Conservation (phyloP, 2,329 filamentous ascomycete species). For the Diaporthe batatas region DNA sequence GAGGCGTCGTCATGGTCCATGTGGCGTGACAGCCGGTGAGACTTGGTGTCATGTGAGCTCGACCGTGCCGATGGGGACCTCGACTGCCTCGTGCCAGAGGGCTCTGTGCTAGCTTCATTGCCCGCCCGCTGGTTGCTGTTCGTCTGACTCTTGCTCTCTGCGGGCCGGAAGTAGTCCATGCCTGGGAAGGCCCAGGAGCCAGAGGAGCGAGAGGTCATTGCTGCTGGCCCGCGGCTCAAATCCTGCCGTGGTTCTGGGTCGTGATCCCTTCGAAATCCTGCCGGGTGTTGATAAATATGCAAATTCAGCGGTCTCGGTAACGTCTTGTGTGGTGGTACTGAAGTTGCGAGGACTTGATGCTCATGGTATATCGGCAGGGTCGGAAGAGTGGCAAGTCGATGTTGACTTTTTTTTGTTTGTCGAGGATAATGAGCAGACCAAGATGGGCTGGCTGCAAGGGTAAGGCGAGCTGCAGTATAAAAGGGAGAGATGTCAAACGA, state of each 20-base stretch:
- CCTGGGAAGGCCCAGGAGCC: conserved; percentile 37
- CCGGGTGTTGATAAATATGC: not conserved
- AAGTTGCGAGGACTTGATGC: conserved; percentile 33
- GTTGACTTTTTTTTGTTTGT: conserved; percentile 17
- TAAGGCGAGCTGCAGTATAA: conserved; percentile 41
- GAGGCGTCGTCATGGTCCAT: conserved; percentile 33
- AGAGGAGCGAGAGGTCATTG: conserved; percentile 40
- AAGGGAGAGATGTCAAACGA: conserved; percentile 28
- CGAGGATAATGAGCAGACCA: conserved; percentile 13
- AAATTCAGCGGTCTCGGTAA: conserved; percentile 40
- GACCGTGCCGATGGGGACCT: conserved; percentile 19
- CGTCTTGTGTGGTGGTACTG: conserved; percentile 38
- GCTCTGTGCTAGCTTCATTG: conserved; percentile 15
- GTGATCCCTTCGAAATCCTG: conserved; percentile 3
- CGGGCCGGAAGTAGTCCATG: conserved; percentile 33
- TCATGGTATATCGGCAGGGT: conserved; percentile 37
- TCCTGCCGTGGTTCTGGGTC: not conserved
- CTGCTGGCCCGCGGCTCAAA: conserved; percentile 8
- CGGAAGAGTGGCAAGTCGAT: conserved; percentile 1
- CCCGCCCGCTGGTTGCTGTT: not conserved
- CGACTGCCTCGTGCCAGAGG: not conserved
- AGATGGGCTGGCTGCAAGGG: conserved; percentile 4
- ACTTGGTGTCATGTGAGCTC: conserved; percentile 20
- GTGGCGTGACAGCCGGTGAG: conserved; percentile 31
- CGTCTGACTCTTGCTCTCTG: conserved; percentile 18